These are phyloP conservation scores for Saccharata proteae DNA, from an alignment of 2,329 filamentous ascomycete genomes.

Conservation along the genomic window DNA sequence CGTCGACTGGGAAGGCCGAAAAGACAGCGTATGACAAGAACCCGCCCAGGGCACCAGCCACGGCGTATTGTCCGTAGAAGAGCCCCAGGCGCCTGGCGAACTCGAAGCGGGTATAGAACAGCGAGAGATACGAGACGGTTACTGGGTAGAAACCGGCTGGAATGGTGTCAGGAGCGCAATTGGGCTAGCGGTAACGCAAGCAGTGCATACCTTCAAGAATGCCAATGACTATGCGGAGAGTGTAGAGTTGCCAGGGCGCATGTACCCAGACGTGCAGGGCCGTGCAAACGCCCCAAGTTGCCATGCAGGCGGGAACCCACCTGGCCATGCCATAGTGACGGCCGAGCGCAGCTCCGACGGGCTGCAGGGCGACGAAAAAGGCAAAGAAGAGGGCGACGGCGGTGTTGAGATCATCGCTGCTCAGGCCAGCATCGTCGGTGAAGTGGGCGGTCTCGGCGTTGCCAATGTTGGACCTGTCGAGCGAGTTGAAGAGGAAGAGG, in stretches of 20 bases:
- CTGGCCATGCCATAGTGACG: slow-evolving; percentile 42
- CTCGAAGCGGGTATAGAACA: slow-evolving; percentile 47
- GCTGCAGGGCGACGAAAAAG: slow-evolving; percentile 47
- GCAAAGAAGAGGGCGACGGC: slow-evolving; percentile 47
- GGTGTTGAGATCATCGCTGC: slow-evolving; percentile 41
- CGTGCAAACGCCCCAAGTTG: slow-evolving; percentile 39
- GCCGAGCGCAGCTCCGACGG: slow-evolving; percentile 45
- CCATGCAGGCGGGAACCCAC: slow-evolving; percentile 48
- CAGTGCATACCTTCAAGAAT: slow-evolving; percentile 31
- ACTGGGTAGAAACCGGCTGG: slow-evolving; percentile 47
- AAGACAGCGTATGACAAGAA: slow-evolving; percentile 40
- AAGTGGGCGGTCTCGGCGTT: slow-evolving; percentile 49
- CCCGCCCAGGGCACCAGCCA: slow-evolving; percentile 46
- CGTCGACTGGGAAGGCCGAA: slow-evolving; percentile 23
- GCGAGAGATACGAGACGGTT: slow-evolving; percentile 44
- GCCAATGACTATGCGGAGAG: slow-evolving; percentile 34
- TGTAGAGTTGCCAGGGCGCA: slow-evolving; percentile 35
- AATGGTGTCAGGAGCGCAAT: too few species aligned
- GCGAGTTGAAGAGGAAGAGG: slow-evolving; percentile 40
- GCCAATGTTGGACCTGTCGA: slow-evolving; percentile 43
- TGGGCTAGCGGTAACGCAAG: slow-evolving; percentile 12
- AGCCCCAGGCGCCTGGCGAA: slow-evolving; percentile 42
- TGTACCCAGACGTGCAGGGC: slow-evolving; percentile 36
- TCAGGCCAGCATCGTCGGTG: slow-evolving; percentile 41
- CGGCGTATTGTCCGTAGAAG: slow-evolving; percentile 46